Evolutionary conservation across 768 basidiomycete genomes (phyloP).

Genomic region (Nevesoporus exiguus): DNA sequence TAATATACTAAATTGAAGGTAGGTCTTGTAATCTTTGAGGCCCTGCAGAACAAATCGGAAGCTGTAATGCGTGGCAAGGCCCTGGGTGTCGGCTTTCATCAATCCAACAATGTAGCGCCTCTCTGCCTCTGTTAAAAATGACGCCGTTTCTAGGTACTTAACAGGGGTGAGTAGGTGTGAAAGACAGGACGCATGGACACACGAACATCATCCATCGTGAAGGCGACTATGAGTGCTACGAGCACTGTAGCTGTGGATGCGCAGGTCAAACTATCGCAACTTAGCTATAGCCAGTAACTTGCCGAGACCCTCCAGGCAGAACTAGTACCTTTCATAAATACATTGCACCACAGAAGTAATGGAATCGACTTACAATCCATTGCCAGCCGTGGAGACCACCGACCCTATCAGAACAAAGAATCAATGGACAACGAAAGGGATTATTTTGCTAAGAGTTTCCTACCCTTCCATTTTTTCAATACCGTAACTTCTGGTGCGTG

Average conservation of each 20-base stretch:
- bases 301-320: constrained; percentile 32
- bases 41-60: neutral
- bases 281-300: neutral
- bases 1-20: neutral
- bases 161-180: neutral
- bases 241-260: constrained; percentile 21
- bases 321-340: constrained; percentile 20
- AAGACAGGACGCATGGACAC: neutral
- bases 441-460: constrained; percentile 9
- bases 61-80: neutral
- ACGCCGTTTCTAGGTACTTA: constrained; percentile 56
- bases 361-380: constrained; percentile 35
- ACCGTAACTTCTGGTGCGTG: constrained; percentile 29
- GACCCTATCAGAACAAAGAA: constrained; percentile 11
- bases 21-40: neutral
- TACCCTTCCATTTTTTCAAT: constrained; percentile 35
- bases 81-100: constrained; percentile 25
- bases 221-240: constrained; percentile 35
- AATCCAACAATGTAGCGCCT: constrained; percentile 32
- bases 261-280: neutral
- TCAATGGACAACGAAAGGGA: neutral
- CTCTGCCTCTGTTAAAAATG: constrained; percentile 48
- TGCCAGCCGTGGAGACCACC: constrained; percentile 36
- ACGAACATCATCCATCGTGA: constrained; percentile 51
- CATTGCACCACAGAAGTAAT: neutral